A percentile compares a stretch with the other conserved stretches of the same genome.
phyloP scores from a whole-genome alignment of 2,329 filamentous ascomycete genomes.

The Hawksworthiomyces lignivorus region DNA sequence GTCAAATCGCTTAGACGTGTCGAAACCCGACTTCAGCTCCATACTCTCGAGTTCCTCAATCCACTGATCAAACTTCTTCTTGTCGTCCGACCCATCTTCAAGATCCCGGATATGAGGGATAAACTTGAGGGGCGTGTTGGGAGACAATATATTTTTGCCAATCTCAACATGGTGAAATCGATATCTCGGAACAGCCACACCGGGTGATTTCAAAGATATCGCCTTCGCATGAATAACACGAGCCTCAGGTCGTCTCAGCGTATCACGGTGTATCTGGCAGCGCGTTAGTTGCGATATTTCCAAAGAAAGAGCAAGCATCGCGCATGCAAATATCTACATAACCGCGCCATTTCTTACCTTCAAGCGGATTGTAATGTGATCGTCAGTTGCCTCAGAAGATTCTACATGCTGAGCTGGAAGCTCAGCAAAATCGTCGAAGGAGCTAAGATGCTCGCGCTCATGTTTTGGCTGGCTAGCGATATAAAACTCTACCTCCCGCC shows the following conservation, averaged over 20 bases:
- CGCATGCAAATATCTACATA: too few species aligned
- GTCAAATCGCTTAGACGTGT: slow-evolving; percentile 43
- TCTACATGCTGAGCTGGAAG: slow-evolving; percentile 30
- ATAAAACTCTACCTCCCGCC: slow-evolving; percentile 35
- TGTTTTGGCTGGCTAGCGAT: slow-evolving; percentile 28
- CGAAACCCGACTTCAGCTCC: slow-evolving; percentile 50
- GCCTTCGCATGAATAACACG: slow-evolving; percentile 21
- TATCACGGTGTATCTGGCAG: slow-evolving; percentile 11
- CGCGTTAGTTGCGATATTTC: not conserved
- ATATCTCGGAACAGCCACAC: slow-evolving; percentile 48
- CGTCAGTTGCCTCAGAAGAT: slow-evolving; percentile 21
- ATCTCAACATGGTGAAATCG: slow-evolving; percentile 54
- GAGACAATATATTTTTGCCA: slow-evolving; percentile 50
- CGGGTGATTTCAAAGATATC: slow-evolving; percentile 40
- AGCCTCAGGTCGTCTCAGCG: slow-evolving; percentile 9
- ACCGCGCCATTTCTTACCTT: slow-evolving; percentile 31
- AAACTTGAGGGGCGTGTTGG: slow-evolving; percentile 53
- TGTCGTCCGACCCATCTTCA: slow-evolving; percentile 42
- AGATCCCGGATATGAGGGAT: slow-evolving; percentile 52
- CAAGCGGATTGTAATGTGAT: slow-evolving; percentile 41
- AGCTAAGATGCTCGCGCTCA: slow-evolving; percentile 5
- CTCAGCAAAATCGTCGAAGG: slow-evolving; percentile 38
- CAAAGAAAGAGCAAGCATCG: too few species aligned
- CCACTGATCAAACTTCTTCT: slow-evolving; percentile 48
- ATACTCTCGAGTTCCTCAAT: slow-evolving; percentile 50